A percentile compares a stretch with the other conserved stretches of the same genome.
These are phyloP conservation scores for Cercospora beticola DNA, from an alignment of 2,329 filamentous ascomycete species.

Conservation along the genomic window DNA sequence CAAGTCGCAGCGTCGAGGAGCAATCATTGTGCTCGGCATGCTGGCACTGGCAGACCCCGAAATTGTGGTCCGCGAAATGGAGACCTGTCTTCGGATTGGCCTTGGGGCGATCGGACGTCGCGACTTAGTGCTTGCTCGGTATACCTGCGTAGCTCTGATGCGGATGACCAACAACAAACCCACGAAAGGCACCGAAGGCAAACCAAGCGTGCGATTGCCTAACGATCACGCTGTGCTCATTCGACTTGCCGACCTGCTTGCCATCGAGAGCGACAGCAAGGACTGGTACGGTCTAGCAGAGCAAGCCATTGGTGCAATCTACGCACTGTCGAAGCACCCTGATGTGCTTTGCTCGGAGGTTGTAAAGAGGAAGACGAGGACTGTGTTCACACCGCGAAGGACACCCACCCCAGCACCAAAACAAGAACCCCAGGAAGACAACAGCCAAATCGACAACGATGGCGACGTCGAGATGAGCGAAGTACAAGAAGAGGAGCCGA, in stretches of 20 bases:
- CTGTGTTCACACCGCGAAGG: conserved; percentile 68
- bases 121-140: conserved; percentile 88
- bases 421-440: conserved; percentile 23
- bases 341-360: conserved; percentile 91
- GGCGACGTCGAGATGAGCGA: conserved; percentile 43
- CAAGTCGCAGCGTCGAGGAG: conserved; percentile 80
- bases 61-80: conserved; percentile 92
- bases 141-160: conserved; percentile 88
- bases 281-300: conserved; percentile 94
- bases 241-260: conserved; percentile 78
- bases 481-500: conserved; percentile 30
- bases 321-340: conserved; percentile 88
- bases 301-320: conserved; percentile 93
- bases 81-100: conserved; percentile 87
- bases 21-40: conserved; percentile 97
- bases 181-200: conserved; percentile 67
- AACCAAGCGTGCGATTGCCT: conserved; percentile 70
- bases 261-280: conserved; percentile 83
- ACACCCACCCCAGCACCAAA: conserved; percentile 33
- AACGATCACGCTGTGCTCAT: conserved; percentile 89
- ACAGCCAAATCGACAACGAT: conserved; percentile 36
- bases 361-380: conserved; percentile 78
- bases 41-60: conserved; percentile 87
- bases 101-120: conserved; percentile 75
- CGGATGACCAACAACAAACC: conserved; percentile 85